Evolutionary conservation across 2,329 filamentous ascomycete genomes (phyloP), one percentile per base, ranked within the genome.

Genomic region (Sarocladium brachiariae): DNA sequence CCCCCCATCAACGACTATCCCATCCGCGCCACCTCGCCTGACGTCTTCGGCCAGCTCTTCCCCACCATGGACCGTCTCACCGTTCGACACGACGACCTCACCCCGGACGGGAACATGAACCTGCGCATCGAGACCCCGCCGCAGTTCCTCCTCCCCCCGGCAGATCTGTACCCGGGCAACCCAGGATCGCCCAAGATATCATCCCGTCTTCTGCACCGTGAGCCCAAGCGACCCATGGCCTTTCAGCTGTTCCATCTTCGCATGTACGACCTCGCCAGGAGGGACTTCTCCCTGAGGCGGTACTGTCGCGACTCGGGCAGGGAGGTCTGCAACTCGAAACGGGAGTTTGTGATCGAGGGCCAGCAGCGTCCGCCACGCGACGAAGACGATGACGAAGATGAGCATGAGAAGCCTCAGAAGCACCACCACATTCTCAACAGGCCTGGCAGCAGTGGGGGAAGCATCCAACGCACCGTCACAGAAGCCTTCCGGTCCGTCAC

Each of bases 61-160:
- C 92, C 93, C 10, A 95, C 91, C 8, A 78, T 84, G 57, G 83
- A 89, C 64, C 81, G 87, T 51, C 72, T 97, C 49, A 81, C 81
- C 31, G 89, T 99, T 61, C 83, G 87, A 24, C 92, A 97, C 64
- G 93, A 97, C 64, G 89, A 96, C 67, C 82, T 88, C 46, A 93
- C 90, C 0, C 70, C 84, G 3, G 92, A 99, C 64, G 92, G 92
- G 31, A 96, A 96, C 73, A 95, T 96, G 89, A 97, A 97, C 64
- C 76, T 99, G 52, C 84, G 91, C 27, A 77, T 97, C 52, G 91
- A 96, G 64, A 92, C 89, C 3, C 46, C 46, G 5, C 43, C 43
- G 13, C 43, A 47, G n/a, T 47, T 47, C 18, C 25, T 47, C 43
- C 43, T 30, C 27, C 43, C 43, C 4, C 43, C 43, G 14, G 27